These are phyloP conservation scores for Cladorrhinum sp. DNA, from an alignment of 2,329 filamentous ascomycete genomes.

Conservation along the genomic window DNA sequence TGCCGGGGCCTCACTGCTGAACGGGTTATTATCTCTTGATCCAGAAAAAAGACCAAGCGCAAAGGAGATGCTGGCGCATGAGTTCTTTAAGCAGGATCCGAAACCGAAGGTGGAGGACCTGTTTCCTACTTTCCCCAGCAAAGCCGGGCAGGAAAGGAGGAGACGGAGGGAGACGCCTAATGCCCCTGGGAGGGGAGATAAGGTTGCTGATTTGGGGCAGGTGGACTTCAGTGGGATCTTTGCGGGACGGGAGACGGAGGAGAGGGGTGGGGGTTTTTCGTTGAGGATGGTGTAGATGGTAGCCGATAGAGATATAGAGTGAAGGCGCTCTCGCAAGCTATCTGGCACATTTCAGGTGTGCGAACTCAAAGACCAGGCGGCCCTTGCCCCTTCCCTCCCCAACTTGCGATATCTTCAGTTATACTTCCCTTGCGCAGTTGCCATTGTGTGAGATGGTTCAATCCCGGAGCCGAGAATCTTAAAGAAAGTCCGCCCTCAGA, in stretches of 20 bases:
- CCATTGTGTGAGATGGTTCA: too few species aligned
- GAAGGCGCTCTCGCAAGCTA: too few species aligned
- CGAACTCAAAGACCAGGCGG: too few species aligned
- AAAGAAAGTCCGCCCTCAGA: too few species aligned
- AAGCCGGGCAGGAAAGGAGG: conserved; percentile 85
- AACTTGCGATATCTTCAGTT: too few species aligned
- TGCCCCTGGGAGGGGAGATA: conserved; percentile 75
- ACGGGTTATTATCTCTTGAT: conserved; percentile 68
- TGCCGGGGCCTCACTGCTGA: conserved; percentile 69
- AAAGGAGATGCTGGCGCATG: conserved; percentile 69
- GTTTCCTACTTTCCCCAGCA: conserved; percentile 96
- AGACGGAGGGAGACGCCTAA: conserved; percentile 71
- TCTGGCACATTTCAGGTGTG: too few species aligned
- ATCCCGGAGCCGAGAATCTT: too few species aligned
- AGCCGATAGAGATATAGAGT: not conserved
- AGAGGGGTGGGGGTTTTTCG: conserved; percentile 63
- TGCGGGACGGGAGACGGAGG: conserved; percentile 61
- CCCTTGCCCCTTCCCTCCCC: too few species aligned
- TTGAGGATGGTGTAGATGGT: conserved; percentile 55
- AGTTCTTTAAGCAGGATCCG: conserved; percentile 86
- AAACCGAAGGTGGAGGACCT: conserved; percentile 85
- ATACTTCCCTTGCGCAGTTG: too few species aligned
- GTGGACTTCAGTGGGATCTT: conserved; percentile 72
- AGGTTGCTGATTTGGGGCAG: conserved; percentile 52
- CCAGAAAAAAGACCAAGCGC: conserved; percentile 70